Evolutionary conservation across 371 early-diverging fungal species (phyloP).

Genomic region (Gilbertella persicaria): DNA sequence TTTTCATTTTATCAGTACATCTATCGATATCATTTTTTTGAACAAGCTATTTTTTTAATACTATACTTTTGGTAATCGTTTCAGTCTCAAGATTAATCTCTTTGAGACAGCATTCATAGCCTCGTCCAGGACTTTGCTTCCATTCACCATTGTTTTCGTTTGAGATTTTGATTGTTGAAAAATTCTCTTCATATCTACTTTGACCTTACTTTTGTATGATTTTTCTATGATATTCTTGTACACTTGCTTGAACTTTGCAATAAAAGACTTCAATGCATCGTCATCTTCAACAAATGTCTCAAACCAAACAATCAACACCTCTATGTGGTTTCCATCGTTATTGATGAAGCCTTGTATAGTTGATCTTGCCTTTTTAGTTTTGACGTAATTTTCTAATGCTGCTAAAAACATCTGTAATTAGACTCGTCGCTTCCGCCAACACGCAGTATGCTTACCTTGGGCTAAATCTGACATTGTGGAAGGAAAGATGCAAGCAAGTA

Average conservation of each 20-base stretch:
- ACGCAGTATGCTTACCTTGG: no score
- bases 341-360: conserved; percentile 13
- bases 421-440: no score
- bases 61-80: conserved; percentile 15
- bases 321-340: conserved; percentile 14
- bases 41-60: conserved; percentile 16
- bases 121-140: conserved; percentile 14
- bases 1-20: conserved; percentile 11
- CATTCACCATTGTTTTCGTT: conserved; percentile 13
- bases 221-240: conserved; percentile 16
- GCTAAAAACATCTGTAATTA: no score
- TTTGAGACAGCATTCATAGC: conserved; percentile 10
- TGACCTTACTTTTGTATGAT: conserved; percentile 10
- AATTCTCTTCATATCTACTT: conserved; percentile 13
- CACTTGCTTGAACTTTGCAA: conserved; percentile 17
- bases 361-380: no score
- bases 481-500: no score
- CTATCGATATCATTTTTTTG: conserved; percentile 11
- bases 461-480: no score
- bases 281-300: conserved; percentile 14
- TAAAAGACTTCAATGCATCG: conserved; percentile 15
- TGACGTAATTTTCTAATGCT: no score
- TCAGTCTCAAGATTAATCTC: conserved; percentile 15
- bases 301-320: conserved; percentile 15
- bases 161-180: conserved; percentile 18